Evolutionary conservation across 805 yeast species (phyloP).

Genomic region (Lipomyces chichibuensis): DNA sequence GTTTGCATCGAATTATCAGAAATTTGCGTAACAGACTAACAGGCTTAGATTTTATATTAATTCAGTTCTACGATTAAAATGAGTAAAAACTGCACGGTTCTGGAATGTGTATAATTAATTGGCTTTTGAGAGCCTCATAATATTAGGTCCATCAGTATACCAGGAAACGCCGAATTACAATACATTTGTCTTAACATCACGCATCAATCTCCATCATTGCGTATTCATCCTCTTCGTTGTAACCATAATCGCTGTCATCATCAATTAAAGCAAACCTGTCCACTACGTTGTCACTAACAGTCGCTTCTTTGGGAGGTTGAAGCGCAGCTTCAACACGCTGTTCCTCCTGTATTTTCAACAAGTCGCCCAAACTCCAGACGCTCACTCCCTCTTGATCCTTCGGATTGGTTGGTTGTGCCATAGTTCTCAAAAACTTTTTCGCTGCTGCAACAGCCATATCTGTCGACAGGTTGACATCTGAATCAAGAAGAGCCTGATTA

Average conservation of each 20-base stretch:
- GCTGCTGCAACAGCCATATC: conserved; percentile 98
- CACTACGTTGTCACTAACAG: neutral
- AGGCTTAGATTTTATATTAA: no score
- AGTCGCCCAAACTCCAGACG: conserved; percentile 82
- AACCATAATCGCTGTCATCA: conserved; percentile 21
- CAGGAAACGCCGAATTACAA: neutral
- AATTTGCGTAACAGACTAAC: no score
- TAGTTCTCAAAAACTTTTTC: conserved; percentile 83
- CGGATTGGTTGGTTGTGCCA: conserved; percentile 91
- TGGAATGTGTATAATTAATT: no score
- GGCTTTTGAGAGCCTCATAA: neutral
- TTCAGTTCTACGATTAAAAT: no score
- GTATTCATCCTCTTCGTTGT: conserved; percentile 15
- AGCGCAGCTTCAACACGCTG: conserved; percentile 23
- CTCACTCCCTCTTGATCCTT: conserved; percentile 92
- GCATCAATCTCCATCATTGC: conserved; percentile 17
- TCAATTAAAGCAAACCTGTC: neutral
- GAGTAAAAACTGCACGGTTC: no score
- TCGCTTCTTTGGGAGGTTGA: conserved; percentile 13
- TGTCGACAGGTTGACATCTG: conserved; percentile 88
- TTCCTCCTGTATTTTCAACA: conserved; percentile 63
- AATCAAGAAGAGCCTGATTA: conserved; percentile 86
- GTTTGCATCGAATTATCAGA: no score
- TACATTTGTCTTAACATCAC: neutral
- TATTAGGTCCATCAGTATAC: neutral